Base-by-base conservation (phyloP, 139 green algal species). In the Chlamydomonas sphaeroides region DNA sequence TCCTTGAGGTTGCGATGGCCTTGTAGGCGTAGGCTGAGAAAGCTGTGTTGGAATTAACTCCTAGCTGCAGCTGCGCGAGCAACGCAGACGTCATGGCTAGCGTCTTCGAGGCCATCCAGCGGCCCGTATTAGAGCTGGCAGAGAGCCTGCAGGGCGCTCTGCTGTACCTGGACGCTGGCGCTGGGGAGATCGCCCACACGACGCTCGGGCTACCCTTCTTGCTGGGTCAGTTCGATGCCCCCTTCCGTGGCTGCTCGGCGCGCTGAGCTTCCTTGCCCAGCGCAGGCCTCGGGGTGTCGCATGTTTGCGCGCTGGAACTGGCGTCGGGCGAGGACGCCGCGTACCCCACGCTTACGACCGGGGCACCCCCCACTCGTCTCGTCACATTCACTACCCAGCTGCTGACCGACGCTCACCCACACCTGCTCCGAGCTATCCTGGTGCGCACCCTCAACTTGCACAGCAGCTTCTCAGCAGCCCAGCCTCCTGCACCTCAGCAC, bases 151-250 rank as follows among this genome's bases (percentile, higher is more conserved):
- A 76, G 30, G 85, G 73, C 18, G 79, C 85, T 0, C 39, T 91
- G 25, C 67, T 91, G 25, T 89, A 89, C 53, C 53, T 91, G 45
- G 88, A 91, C 49, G 85, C 81, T n/a, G 88, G 88, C 14, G 85
- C 88, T 36, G 81, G 82, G 11, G 85, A 91, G 68, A 76, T 89
- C 36, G 82, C 65, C 10, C 73, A 87, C 28, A 79, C 85, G 21
- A 88, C 70, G 56, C 78, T 89, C 30, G 88, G 88, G 30, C 71
- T 86, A 26, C 69, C 84, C 18, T 87, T 91, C 36, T 48, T 91
- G 38, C 42, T 91, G 35, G 87, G 87, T 91, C n/a, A 48, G 75
- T 35, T 68, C 39, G n/a, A n/a, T n/a, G n/a, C n/a, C n/a, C n/a
- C n/a, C n/a, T n/a, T n/a, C n/a, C n/a, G n/a, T n/a, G n/a, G n/a